These are phyloP conservation scores for Phytophthora brassicae DNA, from an alignment of 352 stramenopile genomes.

Conservation along the genomic window DNA sequence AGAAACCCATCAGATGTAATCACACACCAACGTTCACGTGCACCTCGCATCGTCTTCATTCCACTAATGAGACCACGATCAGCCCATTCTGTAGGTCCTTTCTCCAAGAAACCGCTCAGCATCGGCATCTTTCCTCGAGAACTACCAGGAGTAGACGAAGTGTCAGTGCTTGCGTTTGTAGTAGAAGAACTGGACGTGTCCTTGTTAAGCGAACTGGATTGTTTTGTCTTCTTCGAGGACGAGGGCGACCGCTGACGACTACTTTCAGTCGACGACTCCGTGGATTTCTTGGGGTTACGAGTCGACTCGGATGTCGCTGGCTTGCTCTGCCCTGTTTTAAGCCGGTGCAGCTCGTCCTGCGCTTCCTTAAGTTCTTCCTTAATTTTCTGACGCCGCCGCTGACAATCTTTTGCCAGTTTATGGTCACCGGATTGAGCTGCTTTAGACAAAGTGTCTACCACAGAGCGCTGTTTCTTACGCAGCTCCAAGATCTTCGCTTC, in stretches of 20 bases:
- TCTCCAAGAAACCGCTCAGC: conserved; percentile 77
- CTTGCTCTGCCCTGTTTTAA: conserved; percentile 48
- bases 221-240: conserved; percentile 32
- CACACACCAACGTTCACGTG: conserved; percentile 84
- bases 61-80: conserved; percentile 72
- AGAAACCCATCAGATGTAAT: conserved; percentile 70
- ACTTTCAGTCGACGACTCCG: conserved; percentile 3
- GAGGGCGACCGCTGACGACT: conserved; percentile 21
- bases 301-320: conserved; percentile 8
- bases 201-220: conserved; percentile 32
- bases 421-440: conserved; percentile 70
- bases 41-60: conserved; percentile 87
- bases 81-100: conserved; percentile 86
- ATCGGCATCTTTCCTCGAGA: conserved; percentile 65
- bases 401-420: conserved; percentile 73
- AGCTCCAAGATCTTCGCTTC: conserved; percentile 77
- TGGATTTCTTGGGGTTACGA: conserved; percentile 18
- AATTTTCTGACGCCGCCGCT: conserved; percentile 69
- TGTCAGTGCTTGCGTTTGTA: conserved; percentile 19
- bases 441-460: conserved; percentile 75
- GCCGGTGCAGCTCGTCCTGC: conserved; percentile 61
- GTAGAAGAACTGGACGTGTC: conserved; percentile 31
- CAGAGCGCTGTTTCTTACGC: conserved; percentile 74
- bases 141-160: conserved; percentile 17
- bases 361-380: conserved; percentile 77